Evolutionary conservation across 2,329 filamentous ascomycete species (phyloP), one percentile per base, ranked within the genome.

Genomic region (Alternaria infectoria): DNA sequence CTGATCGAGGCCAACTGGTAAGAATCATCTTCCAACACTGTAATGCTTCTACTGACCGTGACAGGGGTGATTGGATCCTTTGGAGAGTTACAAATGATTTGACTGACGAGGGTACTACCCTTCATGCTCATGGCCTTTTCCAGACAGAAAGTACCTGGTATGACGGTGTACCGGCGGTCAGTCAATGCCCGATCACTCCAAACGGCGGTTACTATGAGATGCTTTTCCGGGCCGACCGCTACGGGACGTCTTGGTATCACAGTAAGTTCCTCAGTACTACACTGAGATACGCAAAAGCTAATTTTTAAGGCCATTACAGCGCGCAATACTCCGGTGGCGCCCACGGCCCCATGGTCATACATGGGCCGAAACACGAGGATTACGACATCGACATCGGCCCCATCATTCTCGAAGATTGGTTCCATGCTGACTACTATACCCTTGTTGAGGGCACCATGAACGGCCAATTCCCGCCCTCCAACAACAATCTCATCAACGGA

Each of bases 301-400:
- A 63, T n/a, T 17, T 40, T 1, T 6, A 28, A 79, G 25, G 68
- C 23, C 80, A 81, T 51, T 81, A 76, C 62, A 74, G 72, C 8
- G 70, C 79, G 8, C 81, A 83, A 49, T 30, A 66, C 80, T 80
- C 79, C 52, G 78, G 74, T 21, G 81, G 81, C 64, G 64, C 77
- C 17, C 72, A 76, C 25, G 81, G 81, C n/a, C 69, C 77, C 9
- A 70, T 81, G 57, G 68, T 80, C 13, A 77, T 81, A 19, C 66
- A 82, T 40, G 79, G 79, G 4, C 80, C 80, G 4, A 69, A 73
- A 15, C 69, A 74, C 28, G 69, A 69, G 19, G 64, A 77, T 7
- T 83, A 81, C 62, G 81, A 83, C 54, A 73, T 72, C 7, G 81
- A 83, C 64, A 64, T 81, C 17, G 81, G 81, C 4, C 79, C 79